Evolutionary conservation across 192 early-diverging fungal genomes (phyloP), one percentile per base, ranked within the genome.

Genomic region (Chytriomyces hyalinus): DNA sequence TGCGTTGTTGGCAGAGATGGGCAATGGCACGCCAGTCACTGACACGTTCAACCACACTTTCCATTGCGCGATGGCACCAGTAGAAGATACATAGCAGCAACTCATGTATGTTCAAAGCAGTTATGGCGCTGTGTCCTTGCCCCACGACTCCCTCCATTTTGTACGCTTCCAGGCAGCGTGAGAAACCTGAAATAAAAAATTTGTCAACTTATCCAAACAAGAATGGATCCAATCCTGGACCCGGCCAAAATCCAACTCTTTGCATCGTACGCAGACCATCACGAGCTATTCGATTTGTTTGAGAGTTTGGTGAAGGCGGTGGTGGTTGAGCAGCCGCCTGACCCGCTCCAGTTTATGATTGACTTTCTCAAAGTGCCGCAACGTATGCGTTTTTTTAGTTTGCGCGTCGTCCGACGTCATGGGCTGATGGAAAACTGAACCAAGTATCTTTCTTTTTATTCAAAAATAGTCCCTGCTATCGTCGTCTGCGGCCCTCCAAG

Each of bases 211-310:
- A 3, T 13, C 15, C 15, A 57, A 57, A 57, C 11, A 65, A 66
- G 36, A 50, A 75, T 84, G 80, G 78, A 83, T 76, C 64, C 83
- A 20, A 76, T 83, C 26, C 57, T 87, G 8, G 70, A 73, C 57
- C 53, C 67, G 20, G 77, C 84, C 26, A 65, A 79, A 44, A 51
- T 81, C 36, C 76, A 81, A 46, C 53, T 67, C 28, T 84, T 89
- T 24, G 85, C 84, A 17, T 66, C 72, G 10, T 89, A 89, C 68
- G 87, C 87, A 17, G 87, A 89, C 65, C 75, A 80, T 49, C 87
- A 89, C 67, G 85, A 84, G 77, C 79, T 89, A 17, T 89, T 85
- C 66, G 84, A 84, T 36, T 62, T 89, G 28, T 87, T 89, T 62
- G 78, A 87, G 68, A 65, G 73, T 8, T 73, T 85, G 51, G 65